Evolutionary conservation across 192 early-diverging fungal genomes (phyloP).

Genomic region (Coemansia sp.): DNA sequence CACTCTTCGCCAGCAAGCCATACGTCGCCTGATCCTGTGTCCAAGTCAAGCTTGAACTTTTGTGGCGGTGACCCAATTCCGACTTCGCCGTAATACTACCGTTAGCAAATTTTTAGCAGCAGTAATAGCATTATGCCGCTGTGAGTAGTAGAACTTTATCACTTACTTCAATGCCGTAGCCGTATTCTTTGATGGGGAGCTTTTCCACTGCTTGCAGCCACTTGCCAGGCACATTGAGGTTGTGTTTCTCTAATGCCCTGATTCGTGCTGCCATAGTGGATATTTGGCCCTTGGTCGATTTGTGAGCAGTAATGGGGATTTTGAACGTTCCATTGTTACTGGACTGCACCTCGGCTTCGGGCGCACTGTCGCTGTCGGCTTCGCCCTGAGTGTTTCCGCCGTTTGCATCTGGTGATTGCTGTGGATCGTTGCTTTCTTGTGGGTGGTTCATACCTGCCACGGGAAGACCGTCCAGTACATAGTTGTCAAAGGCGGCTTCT

Average conservation of each 20-base stretch:
- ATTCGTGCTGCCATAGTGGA: slow-evolving; percentile 44
- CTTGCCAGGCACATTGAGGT: slow-evolving; percentile 44
- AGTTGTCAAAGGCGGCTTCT: not conserved
- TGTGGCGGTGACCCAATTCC: slow-evolving; percentile 66
- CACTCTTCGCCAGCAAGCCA: slow-evolving; percentile 61
- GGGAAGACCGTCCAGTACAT: slow-evolving; percentile 29
- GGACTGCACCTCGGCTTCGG: not conserved
- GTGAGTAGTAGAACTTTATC: too few relatives aligned
- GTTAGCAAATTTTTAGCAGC: not conserved
- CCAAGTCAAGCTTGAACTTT: slow-evolving; percentile 66
- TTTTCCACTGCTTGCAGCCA: slow-evolving; percentile 43
- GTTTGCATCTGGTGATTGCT: not conserved
- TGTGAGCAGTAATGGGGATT: slow-evolving; percentile 42
- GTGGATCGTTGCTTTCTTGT: not conserved
- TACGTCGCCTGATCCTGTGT: slow-evolving; percentile 70
- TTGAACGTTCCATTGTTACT: slow-evolving; percentile 22
- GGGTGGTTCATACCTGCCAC: slow-evolving; percentile 30
- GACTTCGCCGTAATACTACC: slow-evolving; percentile 66
- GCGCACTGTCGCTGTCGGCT: not conserved
- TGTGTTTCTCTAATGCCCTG: slow-evolving; percentile 40
- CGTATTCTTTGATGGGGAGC: slow-evolving; percentile 49
- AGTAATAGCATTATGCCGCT: not conserved
- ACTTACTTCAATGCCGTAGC: slow-evolving; percentile 51
- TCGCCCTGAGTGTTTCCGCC: not conserved
- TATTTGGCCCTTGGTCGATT: slow-evolving; percentile 22